A percentile compares a stretch with the other conserved stretches of the same genome.
phyloP scores from a whole-genome alignment of 2,329 filamentous ascomycete genomes.

The Thermothelomyces thermophilus region DNA sequence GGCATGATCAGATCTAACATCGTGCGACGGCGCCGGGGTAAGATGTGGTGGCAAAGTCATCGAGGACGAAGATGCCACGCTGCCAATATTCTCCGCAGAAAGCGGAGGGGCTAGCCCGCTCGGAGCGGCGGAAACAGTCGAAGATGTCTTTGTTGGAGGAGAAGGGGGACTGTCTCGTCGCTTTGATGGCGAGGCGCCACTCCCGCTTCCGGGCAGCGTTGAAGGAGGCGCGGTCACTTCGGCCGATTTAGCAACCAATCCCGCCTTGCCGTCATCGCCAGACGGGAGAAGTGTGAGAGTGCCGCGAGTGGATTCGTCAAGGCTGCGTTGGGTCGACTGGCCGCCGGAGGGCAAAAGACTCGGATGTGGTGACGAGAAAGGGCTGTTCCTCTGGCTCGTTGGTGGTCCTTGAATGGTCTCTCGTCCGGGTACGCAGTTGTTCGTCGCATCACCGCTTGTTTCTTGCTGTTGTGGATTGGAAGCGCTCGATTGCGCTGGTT shows the following conservation, averaged over 20 bases:
- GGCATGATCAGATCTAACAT: slow-evolving; percentile 24
- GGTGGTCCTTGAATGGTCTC: slow-evolving; percentile 21
- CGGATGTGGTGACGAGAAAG: slow-evolving; percentile 40
- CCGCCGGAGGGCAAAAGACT: slow-evolving; percentile 34
- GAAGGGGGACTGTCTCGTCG: slow-evolving; percentile 17
- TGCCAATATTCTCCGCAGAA: slow-evolving; percentile 15
- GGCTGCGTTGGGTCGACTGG: slow-evolving; percentile 33
- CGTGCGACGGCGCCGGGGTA: slow-evolving; percentile 24
- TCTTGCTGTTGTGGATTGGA: neutral
- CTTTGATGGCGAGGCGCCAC: slow-evolving; percentile 27
- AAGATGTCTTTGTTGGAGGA: slow-evolving; percentile 26
- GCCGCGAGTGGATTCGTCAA: slow-evolving; percentile 33
- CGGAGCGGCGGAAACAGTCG: slow-evolving; percentile 17
- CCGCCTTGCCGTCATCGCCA: slow-evolving; percentile 21
- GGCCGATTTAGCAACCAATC: slow-evolving; percentile 15
- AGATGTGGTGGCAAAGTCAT: slow-evolving; percentile 33
- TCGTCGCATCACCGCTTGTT: neutral
- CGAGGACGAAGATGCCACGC: slow-evolving; percentile 21
- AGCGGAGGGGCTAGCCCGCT: slow-evolving; percentile 12
- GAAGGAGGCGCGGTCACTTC: slow-evolving; percentile 18
- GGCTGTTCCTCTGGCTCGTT: slow-evolving; percentile 31
- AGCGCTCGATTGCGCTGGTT: neutral
- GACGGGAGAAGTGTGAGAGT: slow-evolving; percentile 31
- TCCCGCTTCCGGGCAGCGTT: slow-evolving; percentile 22
- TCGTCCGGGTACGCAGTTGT: neutral